These are phyloP conservation scores for Trichoderma citrinoviride DNA, from an alignment of 2,329 filamentous ascomycete species.

Conservation along the genomic window DNA sequence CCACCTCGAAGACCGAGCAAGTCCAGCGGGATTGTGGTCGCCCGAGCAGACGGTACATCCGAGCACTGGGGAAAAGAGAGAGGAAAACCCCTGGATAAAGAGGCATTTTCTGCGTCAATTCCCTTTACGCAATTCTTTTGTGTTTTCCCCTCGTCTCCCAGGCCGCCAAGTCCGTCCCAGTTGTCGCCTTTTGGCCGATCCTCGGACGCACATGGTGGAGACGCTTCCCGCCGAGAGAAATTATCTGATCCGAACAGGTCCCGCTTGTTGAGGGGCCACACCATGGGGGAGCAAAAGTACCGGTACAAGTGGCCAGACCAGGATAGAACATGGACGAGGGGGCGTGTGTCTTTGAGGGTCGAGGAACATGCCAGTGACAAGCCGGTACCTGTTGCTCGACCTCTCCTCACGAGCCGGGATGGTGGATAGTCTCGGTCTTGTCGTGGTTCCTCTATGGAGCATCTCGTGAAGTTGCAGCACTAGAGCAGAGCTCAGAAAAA, in stretches of 20 bases:
- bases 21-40: not conserved
- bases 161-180: not conserved
- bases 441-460: slow-evolving; percentile 6
- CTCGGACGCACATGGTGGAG: slow-evolving; percentile 12
- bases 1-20: slow-evolving; percentile 25
- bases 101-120: slow-evolving; percentile 11
- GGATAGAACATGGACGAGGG: not conserved
- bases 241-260: slow-evolving; percentile 39
- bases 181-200: not conserved
- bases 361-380: slow-evolving; percentile 2
- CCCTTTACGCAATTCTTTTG: slow-evolving; percentile 3
- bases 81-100: not conserved
- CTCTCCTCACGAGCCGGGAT: not conserved
- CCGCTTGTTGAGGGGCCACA: slow-evolving; percentile 18
- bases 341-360: not conserved
- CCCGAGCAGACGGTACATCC: not conserved
- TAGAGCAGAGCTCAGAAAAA: not conserved
- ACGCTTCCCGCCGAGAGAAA: slow-evolving; percentile 26
- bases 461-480: not conserved
- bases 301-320: slow-evolving; percentile 1
- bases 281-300: slow-evolving; percentile 3
- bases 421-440: slow-evolving; percentile 14
- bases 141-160: not conserved
- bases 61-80: not conserved
- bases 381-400: not conserved